Conservation (phyloP, 352 stramenopile genomes). For the Globisporangium spinosum region DNA sequence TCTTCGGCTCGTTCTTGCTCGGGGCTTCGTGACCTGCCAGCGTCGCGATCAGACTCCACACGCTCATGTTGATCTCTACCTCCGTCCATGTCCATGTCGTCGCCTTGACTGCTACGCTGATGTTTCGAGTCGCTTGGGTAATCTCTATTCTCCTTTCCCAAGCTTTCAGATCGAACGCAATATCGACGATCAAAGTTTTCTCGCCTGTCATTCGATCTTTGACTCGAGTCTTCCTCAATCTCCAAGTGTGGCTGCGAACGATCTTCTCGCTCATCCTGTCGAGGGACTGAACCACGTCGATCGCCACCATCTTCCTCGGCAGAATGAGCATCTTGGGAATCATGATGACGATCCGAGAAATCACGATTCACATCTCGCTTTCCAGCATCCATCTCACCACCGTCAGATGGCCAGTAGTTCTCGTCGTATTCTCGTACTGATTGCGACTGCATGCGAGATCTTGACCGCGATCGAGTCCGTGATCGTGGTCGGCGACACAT, state of each 20-base stretch:
- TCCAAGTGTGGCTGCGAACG: constrained; percentile 1
- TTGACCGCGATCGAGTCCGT: constrained; percentile 9
- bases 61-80: neutral
- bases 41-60: neutral
- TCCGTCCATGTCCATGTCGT: neutral
- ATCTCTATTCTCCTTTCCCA: constrained; percentile 6
- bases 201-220: neutral
- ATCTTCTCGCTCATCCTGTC: neutral
- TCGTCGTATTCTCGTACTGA: constrained; percentile 2
- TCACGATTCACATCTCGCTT: neutral
- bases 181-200: constrained; percentile 2
- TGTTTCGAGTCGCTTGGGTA: neutral
- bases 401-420: constrained; percentile 6
- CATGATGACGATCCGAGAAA: neutral
- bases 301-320: neutral
- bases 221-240: neutral
- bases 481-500: neutral
- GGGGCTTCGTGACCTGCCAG: neutral
- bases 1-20: neutral
- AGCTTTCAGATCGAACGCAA: constrained; percentile 3
- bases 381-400: neutral
- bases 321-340: neutral
- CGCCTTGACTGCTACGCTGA: neutral
- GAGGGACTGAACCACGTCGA: neutral
- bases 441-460: constrained; percentile 3